Evolutionary conservation across 257 asterid genomes (phyloP).

Genomic region (Penstemon davidsonii): DNA sequence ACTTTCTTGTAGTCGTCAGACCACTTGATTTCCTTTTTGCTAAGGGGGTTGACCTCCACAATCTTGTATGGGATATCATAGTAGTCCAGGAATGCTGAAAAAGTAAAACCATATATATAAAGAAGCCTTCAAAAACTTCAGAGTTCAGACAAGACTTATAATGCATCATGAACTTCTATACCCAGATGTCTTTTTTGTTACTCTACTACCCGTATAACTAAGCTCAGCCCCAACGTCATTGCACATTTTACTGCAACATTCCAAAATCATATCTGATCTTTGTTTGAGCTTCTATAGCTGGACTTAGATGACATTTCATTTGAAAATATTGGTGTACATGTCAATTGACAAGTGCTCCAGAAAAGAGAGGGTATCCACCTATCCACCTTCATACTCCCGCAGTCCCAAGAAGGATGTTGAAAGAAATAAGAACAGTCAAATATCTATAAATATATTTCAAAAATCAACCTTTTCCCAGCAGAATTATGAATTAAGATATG

Average conservation of each 20-base stretch:
- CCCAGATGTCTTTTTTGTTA: too few species aligned
- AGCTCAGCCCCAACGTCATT: too few species aligned
- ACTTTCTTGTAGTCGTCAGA: slow-evolving; percentile 83
- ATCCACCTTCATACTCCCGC: not conserved
- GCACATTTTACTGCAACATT: not conserved
- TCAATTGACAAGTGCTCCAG: slow-evolving; percentile 5
- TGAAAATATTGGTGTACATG: too few species aligned
- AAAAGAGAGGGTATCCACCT: slow-evolving; percentile 11
- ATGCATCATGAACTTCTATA: not conserved
- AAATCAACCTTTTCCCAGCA: too few species aligned
- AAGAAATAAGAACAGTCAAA: too few species aligned
- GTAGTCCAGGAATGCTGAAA: slow-evolving; percentile 63
- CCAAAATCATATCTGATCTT: too few species aligned
- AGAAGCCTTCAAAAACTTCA: not conserved
- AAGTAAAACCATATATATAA: slow-evolving; percentile 4
- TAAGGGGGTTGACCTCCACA: slow-evolving; percentile 88
- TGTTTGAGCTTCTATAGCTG: too few species aligned
- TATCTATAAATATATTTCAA: too few species aligned
- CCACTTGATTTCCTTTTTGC: slow-evolving; percentile 83
- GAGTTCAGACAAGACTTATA: not conserved
- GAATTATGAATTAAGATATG: too few species aligned
- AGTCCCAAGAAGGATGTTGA: too few species aligned
- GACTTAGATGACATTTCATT: too few species aligned
- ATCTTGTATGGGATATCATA: not conserved
- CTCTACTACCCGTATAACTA: too few species aligned